Base-by-base conservation (phyloP, 2,329 filamentous ascomycete genomes). In the Fusarium brachygibbosum region DNA sequence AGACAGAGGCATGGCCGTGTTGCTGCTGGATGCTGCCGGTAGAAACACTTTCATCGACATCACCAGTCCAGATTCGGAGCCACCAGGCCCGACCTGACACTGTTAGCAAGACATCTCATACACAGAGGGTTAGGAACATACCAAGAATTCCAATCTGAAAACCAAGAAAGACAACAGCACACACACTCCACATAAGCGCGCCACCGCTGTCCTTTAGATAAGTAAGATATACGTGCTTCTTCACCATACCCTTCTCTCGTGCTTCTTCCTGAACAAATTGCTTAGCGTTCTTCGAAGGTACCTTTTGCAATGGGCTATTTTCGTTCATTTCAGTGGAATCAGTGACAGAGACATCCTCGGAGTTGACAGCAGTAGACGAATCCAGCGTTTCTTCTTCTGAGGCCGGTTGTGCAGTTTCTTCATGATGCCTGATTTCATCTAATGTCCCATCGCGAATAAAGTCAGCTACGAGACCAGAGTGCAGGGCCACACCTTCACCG, bases 241-340 rank as follows among this genome's bases (percentile, higher is more conserved):
- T 90, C 32, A 95, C 88, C 7, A 89, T 86, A 2, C 93, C 93
- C 54, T 86, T 86, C 75, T 93, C 91, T 58, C 89, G 86, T n/a
- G 81, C 82, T 77, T 96, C 93, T 4, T 93, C 91, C 74, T 93
- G 89, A 28, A 92, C 87, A 69, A 94, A 95, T 76, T 93, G 91
- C 68, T 88, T 89, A 1, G 88, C 85, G 7, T 79, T 78, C 74
- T 86, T 86, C 5, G 85, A 85, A 3, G 82, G 74, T 0, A 85
- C 76, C 71, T 87, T 88, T 49, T 83, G 82, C 38, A 88, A 76
- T 3, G 80, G 77, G 21, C 80, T 76, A 14, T 68, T 70, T n/a
- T 78, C 81, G n/a, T 78, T 76, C 4, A 74, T 69, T 14, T 81
- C 80, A 10, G 82, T 80, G 10, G 78, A 78, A 9, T 81, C 83